Percentiles rank a stretch among this genome's conserved stretches.
phyloP scores from a whole-genome alignment of 2,329 filamentous ascomycete genomes.

The Botryotinia convoluta region DNA sequence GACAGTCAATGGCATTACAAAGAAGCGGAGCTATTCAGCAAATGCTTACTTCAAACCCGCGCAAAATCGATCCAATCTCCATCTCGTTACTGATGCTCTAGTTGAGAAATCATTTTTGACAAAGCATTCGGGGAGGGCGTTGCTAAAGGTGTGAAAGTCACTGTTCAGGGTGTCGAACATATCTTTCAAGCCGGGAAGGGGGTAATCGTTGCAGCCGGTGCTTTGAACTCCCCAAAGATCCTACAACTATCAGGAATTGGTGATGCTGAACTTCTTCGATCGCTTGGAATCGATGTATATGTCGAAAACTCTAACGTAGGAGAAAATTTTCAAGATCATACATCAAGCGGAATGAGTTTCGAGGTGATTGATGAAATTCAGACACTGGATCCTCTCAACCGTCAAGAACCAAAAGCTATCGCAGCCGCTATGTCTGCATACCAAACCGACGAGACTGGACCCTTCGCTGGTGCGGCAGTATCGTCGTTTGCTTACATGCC shows the following conservation, averaged over 20 bases:
- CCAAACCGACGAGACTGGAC: background rate
- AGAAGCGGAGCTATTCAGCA: background rate
- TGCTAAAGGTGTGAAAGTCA: conserved; percentile 16
- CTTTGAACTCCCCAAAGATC: conserved; percentile 35
- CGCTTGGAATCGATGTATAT: conserved; percentile 25
- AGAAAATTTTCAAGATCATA: conserved; percentile 23
- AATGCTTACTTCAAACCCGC: conserved; percentile 1
- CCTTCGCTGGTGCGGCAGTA: background rate
- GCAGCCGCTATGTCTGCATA: background rate
- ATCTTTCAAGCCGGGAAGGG: conserved; percentile 35
- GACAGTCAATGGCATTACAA: background rate
- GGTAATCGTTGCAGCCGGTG: conserved; percentile 36
- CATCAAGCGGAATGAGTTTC: background rate
- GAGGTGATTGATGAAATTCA: background rate
- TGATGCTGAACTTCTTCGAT: conserved; percentile 23
- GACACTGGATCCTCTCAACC: background rate
- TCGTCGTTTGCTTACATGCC: background rate
- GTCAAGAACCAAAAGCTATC: background rate
- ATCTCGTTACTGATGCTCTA: background rate
- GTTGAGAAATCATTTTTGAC: conserved; percentile 5
- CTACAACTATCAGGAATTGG: conserved; percentile 40
- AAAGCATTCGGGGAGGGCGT: background rate
- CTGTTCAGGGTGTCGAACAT: conserved; percentile 29
- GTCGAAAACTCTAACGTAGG: conserved; percentile 30
- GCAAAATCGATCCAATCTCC: background rate